Evolutionary conservation across 2,329 filamentous ascomycete species (phyloP), one percentile per base, ranked within the genome.

Genomic region (Simplicillium sp.): DNA sequence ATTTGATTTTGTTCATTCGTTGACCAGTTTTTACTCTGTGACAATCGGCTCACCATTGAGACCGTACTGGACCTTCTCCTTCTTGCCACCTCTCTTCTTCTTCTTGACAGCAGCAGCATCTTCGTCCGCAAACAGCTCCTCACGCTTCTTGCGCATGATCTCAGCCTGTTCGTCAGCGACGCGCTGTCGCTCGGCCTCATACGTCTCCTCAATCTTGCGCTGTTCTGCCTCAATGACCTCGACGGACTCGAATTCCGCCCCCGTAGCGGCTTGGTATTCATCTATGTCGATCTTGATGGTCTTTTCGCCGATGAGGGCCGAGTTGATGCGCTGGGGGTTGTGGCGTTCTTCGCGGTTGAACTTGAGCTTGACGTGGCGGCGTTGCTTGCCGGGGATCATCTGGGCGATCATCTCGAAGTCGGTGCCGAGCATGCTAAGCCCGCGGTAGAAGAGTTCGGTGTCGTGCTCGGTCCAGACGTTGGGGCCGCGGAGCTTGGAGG

Each of bases 351-450:
- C 87, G 45, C 82, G 80, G 52, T 82, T 84, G 63, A 87, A 92
- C 57, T 92, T 92, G 48, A 82, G 73, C 64, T 90, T 90, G 62
- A 92, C 73, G 57, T 85, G 78, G 28, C 81, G 75, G 14, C 87
- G 73, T 44, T 75, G 83, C 53, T 82, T 80, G 47, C 75, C 73
- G 1, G 79, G 75, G 53, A 94, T 89, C 72, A 88, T 79, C 50
- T 77, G 76, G 44, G 76, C 73, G 50, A 94, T 88, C 62, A 86
- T 85, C 56, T 82, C 74, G 55, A 92, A 94, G 56, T 90, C 85
- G 2, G 84, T 90, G 42, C 87, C 87, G 54, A 87, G 89, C 71
- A 82, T 84, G 43, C 70, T 65, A 2, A 94, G 68, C 1, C 78
- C 81, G 20, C 80, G 73, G 65, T 88, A 92, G 62, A 92, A 92